These are phyloP conservation scores for Wickerhamiella sorbophila DNA, from an alignment of 805 yeast species.

Conservation along the genomic window DNA sequence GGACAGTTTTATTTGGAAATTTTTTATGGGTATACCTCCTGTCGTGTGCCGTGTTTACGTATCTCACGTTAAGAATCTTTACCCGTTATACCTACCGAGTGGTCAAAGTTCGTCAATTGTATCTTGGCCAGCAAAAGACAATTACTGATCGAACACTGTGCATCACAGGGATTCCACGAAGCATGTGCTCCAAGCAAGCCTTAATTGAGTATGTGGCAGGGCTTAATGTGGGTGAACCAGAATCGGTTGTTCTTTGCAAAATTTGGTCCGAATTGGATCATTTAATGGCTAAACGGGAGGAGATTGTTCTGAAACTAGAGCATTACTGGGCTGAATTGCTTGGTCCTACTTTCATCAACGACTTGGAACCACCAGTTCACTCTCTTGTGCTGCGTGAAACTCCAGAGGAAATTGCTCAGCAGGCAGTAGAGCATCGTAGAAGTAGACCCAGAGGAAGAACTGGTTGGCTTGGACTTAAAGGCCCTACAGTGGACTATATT, in stretches of 20 bases:
- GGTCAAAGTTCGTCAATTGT: slow-evolving; percentile 61
- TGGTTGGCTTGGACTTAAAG: slow-evolving; percentile 50
- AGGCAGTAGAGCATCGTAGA: slow-evolving; percentile 18
- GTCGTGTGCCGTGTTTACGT: slow-evolving; percentile 77
- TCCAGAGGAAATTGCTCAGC: slow-evolving; percentile 4
- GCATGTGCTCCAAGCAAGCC: slow-evolving; percentile 54
- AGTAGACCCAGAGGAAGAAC: slow-evolving; percentile 48
- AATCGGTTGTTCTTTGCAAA: slow-evolving; percentile 62
- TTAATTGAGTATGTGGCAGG: slow-evolving; percentile 62
- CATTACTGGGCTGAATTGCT: slow-evolving; percentile 57
- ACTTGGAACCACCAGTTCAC: slow-evolving; percentile 4
- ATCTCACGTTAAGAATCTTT: slow-evolving; percentile 31
- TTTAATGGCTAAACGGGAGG: slow-evolving; percentile 45
- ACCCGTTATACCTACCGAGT: slow-evolving; percentile 54
- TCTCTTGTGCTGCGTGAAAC: neutral
- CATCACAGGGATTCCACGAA: slow-evolving; percentile 77
- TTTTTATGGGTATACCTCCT: slow-evolving; percentile 77
- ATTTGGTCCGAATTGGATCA: slow-evolving; percentile 71
- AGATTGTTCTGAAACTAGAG: slow-evolving; percentile 46
- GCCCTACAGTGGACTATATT: slow-evolving; percentile 67
- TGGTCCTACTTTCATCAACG: slow-evolving; percentile 25
- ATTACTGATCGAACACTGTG: slow-evolving; percentile 84
- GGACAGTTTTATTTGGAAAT: slow-evolving; percentile 12
- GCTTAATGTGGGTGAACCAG: slow-evolving; percentile 67
- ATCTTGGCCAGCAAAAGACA: slow-evolving; percentile 74